Conservation (phyloP, 2,329 filamentous ascomycete genomes). For the Fonsecaea erecta region DNA sequence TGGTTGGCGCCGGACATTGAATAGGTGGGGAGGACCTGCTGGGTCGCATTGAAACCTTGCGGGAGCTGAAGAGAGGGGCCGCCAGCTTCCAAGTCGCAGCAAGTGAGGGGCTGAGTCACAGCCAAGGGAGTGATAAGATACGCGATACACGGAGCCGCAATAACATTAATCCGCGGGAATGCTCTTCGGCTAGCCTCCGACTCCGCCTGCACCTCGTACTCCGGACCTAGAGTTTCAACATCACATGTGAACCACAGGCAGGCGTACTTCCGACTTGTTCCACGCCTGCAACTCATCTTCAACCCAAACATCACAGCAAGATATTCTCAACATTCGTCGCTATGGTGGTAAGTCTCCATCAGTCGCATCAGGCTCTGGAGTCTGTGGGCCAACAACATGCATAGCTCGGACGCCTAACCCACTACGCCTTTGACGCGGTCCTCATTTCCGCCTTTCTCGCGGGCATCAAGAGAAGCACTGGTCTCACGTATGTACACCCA, state of each 20-base stretch:
- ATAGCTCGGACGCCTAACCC: constrained; percentile 89
- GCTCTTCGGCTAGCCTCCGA: neutral
- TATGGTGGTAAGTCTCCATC: constrained; percentile 49
- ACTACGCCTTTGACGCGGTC: constrained; percentile 96
- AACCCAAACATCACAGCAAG: neutral
- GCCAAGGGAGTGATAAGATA: constrained; percentile 11
- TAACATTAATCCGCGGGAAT: constrained; percentile 12
- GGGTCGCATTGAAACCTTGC: constrained; percentile 11
- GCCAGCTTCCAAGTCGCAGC: constrained; percentile 1
- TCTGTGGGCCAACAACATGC: constrained; percentile 58
- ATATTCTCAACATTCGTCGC: constrained; percentile 32
- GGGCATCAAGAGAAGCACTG: constrained; percentile 95
- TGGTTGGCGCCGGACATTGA: constrained; percentile 12
- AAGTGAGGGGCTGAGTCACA: constrained; percentile 2
- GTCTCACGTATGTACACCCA: constrained; percentile 87
- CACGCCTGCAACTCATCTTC: neutral
- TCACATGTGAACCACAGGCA: constrained; percentile 22
- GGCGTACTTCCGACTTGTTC: neutral
- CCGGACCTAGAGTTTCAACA: constrained; percentile 6
- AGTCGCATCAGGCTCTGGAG: constrained; percentile 67
- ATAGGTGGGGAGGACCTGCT: constrained; percentile 1
- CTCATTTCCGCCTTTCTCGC: constrained; percentile 94
- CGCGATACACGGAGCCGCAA: constrained; percentile 1
- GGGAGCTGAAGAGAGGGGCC: constrained; percentile 16
- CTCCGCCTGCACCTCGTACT: neutral